Conservation (phyloP, 176 grass and related monocot genomes). For the Saccharum spontaneum region DNA sequence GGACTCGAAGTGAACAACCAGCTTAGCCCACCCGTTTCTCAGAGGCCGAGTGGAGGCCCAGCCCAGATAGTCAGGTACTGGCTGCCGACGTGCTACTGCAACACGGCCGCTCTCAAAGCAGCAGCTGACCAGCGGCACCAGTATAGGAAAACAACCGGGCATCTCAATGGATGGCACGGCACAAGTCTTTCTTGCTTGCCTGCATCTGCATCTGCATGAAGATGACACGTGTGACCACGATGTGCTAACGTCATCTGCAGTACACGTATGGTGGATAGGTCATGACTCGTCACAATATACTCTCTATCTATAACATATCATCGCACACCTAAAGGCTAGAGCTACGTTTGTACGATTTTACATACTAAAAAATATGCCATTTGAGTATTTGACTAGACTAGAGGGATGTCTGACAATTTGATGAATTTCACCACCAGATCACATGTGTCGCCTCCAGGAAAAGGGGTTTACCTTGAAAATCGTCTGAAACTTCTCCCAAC, state of each 20-base stretch:
- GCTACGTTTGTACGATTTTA: not conserved
- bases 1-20: too few relatives aligned
- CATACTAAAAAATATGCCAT: not conserved
- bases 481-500: not conserved
- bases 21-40: too few relatives aligned
- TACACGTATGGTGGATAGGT: not conserved
- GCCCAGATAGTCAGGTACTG: not conserved
- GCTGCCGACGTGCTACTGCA: too few relatives aligned
- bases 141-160: not conserved
- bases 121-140: too few relatives aligned
- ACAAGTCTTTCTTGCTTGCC: not conserved
- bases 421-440: not conserved
- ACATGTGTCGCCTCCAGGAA: not conserved
- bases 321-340: not conserved
- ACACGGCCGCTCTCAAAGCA: not conserved
- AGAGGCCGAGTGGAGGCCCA: not conserved
- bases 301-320: not conserved
- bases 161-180: not conserved
- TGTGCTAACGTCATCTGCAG: not conserved
- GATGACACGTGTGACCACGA: not conserved
- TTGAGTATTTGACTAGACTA: not conserved
- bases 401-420: not conserved
- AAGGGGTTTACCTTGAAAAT: not conserved
- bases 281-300: not conserved
- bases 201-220: not conserved